Evolutionary conservation across 2,329 filamentous ascomycete genomes (phyloP).

Genomic region (Trichothecium roseum): DNA sequence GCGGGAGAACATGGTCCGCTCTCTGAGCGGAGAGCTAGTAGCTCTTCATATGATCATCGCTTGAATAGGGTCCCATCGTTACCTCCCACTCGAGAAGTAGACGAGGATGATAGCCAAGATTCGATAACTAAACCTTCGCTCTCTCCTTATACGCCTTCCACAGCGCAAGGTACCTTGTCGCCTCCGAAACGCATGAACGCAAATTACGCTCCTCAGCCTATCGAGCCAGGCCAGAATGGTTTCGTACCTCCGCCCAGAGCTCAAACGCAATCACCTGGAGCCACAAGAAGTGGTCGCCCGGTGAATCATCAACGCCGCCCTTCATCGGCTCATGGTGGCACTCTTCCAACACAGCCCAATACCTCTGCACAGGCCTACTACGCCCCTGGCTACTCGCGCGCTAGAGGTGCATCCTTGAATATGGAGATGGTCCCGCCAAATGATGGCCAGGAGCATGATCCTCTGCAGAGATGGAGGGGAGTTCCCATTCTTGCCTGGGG

Average conservation of each 20-base stretch:
- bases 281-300: constrained; percentile 21
- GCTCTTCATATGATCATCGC: constrained; percentile 44
- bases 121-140: constrained; percentile 27
- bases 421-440: constrained; percentile 51
- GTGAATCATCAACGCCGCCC: constrained; percentile 32
- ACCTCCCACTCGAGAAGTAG: constrained; percentile 51
- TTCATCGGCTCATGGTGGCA: constrained; percentile 39
- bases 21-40: constrained; percentile 37
- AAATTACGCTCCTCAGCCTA: constrained; percentile 37
- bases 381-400: constrained; percentile 22
- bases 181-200: constrained; percentile 44
- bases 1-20: constrained; percentile 10
- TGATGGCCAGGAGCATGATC: constrained; percentile 61
- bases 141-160: no score
- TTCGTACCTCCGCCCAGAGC: constrained; percentile 48
- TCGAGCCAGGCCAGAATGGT: constrained; percentile 20
- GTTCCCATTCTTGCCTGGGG: constrained; percentile 81
- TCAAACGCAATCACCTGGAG: constrained; percentile 52
- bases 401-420: constrained; percentile 42
- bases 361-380: constrained; percentile 13
- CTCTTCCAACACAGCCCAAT: constrained; percentile 21
- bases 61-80: constrained; percentile 46
- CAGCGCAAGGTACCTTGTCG: constrained; percentile 34
- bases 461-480: constrained; percentile 83
- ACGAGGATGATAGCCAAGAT: constrained; percentile 36